Base-by-base conservation (phyloP, 1,284 basidiomycete species). In the Moesziomyces sp. region DNA sequence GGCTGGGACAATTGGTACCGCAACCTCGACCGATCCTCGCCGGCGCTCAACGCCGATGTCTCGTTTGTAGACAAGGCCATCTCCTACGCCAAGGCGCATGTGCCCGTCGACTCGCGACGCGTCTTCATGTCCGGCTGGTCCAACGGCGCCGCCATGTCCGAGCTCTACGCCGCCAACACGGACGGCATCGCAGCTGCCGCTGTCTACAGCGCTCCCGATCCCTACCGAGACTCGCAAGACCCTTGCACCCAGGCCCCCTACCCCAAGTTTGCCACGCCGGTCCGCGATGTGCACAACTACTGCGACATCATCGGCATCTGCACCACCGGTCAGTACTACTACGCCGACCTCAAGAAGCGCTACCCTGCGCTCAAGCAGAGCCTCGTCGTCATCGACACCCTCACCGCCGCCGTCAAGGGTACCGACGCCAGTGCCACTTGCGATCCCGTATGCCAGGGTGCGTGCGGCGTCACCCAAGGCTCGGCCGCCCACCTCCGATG, bases 1-100 rank as follows among this genome's bases (percentile, higher is more conserved):
- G 66, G 66, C 18, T 64, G 66, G 66, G 66, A 69, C 58, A 63
- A 69, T 28, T 69, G 66, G 66, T 64, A 64, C 46, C 58, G 66
- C 49, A 69, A 69, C 53, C 21, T 64, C 10, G 66, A 69, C 23
- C 66, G 66, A n/a, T 50, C 46, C 3, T 69, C 66, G n/a, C 42
- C 55, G 14, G 46, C 35, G 19, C 50, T 69, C 45, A 69, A 69
- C 40, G 46, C 52, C 23, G 65, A 68, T 43, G 65, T 60, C 19
- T 58, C 61, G 40, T 68, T 60, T 21, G 50, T 69, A 40, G 60
- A 64, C 51, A 55, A 64, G 50, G 45, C 59, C 3, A 69, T 63
- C 45, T 46, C 59, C 5, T 64, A 58, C 14, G 60, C 55, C 44
- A 64, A 65, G 26, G 44, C 11, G 18, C 24, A 65, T 26, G 52